phyloP scores from a whole-genome alignment of 108 stramenopile genomes.

The Conticribra weissflogii region DNA sequence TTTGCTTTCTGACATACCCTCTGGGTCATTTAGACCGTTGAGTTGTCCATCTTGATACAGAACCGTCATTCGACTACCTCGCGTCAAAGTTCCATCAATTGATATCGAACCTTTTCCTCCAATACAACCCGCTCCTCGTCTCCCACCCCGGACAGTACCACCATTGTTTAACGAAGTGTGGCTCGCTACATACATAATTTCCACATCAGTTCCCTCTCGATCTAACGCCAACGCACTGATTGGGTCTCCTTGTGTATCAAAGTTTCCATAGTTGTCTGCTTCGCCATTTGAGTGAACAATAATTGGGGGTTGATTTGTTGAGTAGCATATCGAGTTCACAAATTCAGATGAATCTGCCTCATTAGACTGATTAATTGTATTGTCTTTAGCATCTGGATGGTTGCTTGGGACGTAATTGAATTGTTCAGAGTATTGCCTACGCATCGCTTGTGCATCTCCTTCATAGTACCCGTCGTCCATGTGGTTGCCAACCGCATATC shows the following conservation, averaged over 20 bases:
- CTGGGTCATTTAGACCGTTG: constrained; percentile 4
- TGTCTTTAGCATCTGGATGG: no score
- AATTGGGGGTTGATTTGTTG: constrained; percentile 25
- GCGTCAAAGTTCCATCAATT: constrained; percentile 5
- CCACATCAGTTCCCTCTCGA: neutral
- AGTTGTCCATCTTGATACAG: constrained; percentile 19
- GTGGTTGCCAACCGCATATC: no score
- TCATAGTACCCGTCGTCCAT: no score
- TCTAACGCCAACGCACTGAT: constrained; percentile 21
- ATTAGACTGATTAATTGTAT: no score
- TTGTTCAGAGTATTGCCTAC: no score
- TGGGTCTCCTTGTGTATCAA: constrained; percentile 48
- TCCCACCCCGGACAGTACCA: constrained; percentile 19
- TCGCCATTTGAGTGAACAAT: constrained; percentile 25
- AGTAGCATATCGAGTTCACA: no score
- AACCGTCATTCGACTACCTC: constrained; percentile 45
- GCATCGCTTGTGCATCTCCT: no score
- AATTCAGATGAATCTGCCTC: no score
- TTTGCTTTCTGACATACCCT: neutral
- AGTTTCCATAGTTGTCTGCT: constrained; percentile 23
- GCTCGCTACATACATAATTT: constrained; percentile 67
- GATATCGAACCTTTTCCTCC: neutral
- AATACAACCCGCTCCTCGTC: neutral
- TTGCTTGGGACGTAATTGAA: no score
- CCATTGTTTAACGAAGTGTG: constrained; percentile 44